A percentile compares a stretch with the other conserved stretches of the same genome.
Evolutionary conservation across 106 monocot genomes (phyloP).

Genomic region (Cymbidium sinense): DNA sequence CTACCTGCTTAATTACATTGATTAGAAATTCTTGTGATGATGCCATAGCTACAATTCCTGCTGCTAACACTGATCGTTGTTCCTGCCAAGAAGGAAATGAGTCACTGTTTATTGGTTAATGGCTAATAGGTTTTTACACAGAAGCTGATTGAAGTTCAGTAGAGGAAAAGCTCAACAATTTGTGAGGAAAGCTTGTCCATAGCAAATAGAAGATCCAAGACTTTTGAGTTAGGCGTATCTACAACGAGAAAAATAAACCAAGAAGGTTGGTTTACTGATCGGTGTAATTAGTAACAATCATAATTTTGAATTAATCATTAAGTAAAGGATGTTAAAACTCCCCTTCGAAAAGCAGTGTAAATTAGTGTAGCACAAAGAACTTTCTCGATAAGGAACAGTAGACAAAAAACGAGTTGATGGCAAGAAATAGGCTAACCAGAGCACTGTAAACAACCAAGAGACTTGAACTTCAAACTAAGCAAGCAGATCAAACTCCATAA

Average conservation of each 20-base stretch:
- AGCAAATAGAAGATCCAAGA: background rate
- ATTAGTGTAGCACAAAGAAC: background rate
- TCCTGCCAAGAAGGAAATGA: background rate
- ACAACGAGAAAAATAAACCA: background rate
- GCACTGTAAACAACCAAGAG: background rate
- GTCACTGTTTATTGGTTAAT: background rate
- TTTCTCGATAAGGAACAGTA: background rate
- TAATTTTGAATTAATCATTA: background rate
- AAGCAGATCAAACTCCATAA: slow-evolving; percentile 2
- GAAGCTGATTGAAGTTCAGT: background rate
- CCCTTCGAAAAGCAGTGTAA: background rate
- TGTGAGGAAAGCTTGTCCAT: background rate
- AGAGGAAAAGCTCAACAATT: background rate
- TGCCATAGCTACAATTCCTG: too few relatives aligned
- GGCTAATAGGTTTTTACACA: background rate
- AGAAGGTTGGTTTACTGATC: background rate
- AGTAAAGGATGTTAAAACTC: background rate
- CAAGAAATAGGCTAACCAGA: background rate
- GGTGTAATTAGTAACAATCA: too few relatives aligned
- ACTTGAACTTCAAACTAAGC: background rate
- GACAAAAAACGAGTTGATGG: background rate
- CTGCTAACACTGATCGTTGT: too few relatives aligned
- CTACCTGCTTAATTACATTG: too few relatives aligned
- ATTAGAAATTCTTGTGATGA: too few relatives aligned
- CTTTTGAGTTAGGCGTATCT: background rate